Evolutionary conservation across 169 alveolate species (phyloP).

Genomic region (Perkinsus olseni): DNA sequence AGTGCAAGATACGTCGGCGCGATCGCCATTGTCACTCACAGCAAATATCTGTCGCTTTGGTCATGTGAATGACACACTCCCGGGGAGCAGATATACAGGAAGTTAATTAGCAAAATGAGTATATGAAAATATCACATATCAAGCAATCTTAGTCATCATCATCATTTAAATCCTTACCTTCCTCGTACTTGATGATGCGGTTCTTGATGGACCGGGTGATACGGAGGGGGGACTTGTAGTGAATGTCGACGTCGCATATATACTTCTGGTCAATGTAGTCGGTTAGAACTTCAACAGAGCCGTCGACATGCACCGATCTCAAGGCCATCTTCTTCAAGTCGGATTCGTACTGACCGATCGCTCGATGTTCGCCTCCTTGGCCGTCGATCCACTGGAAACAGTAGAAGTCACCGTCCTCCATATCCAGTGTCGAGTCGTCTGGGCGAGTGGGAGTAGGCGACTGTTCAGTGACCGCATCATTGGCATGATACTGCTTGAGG

Average conservation of each 20-base stretch:
- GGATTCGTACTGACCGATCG: background rate
- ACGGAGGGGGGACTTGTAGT: background rate
- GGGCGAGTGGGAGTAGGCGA: background rate
- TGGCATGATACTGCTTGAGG: background rate
- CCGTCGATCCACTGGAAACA: background rate
- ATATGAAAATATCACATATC: background rate
- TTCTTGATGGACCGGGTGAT: background rate
- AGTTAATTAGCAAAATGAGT: background rate
- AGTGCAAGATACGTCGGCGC: background rate
- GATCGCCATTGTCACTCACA: background rate
- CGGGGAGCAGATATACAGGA: background rate
- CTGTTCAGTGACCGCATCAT: background rate
- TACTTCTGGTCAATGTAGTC: background rate
- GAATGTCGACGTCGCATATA: background rate
- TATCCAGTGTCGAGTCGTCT: background rate
- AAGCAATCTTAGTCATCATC: background rate
- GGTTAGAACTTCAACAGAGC: background rate
- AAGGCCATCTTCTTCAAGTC: background rate
- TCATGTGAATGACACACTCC: constrained; percentile 3
- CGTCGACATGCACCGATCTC: background rate
- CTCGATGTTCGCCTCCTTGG: background rate
- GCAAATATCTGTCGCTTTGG: background rate
- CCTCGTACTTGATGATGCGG: background rate
- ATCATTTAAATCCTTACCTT: background rate
- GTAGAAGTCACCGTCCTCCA: background rate